Base-by-base conservation (phyloP, 139 green algal species). In the Micractinium conductrix region DNA sequence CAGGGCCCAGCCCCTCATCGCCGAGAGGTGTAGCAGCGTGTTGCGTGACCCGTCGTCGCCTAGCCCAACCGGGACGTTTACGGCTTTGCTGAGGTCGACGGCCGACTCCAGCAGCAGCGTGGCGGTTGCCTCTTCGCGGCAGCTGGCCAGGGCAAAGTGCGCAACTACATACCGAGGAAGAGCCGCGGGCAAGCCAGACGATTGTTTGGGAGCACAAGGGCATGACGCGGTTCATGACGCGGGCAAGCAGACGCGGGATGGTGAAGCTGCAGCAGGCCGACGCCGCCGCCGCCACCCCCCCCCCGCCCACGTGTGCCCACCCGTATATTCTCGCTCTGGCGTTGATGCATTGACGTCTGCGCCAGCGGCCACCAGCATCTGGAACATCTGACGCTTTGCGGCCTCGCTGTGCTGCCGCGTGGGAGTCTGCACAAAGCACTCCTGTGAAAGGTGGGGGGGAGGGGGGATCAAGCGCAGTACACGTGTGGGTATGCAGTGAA, bases 11-110 rank as follows among this genome's bases (percentile, higher is more conserved):
- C 85, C 85, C 0, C 58, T 62, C 16, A 37, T 60, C 17, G 48
- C 55, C 0, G 85, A 78, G 17, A 81, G 35, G 74, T 88, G 85
- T 44, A 88, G 78, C 85, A 86, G 50, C 30, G 68, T 83, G 67
- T 62, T 33, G 22, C 53, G 72, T 50, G 19, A 37, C n/a, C 12
- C 5, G 24, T 9, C 7, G 17, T 85, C 80, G 17, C 76, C 76
- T 26, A 82, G 58, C 38, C 65, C 26, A 33, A 72, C 65, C 35
- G 74, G 74, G 19, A 68, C 38, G 74, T 80, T 80, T 33, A 80
- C 30, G 1, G 74, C 45, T 2, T 74, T 67, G 44, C 50, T 79
- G 7, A 74, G 10, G 33, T 88, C 74, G 6, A 74, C 16, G 17
- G 60, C 63, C 1, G 75, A 79, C 30, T 73, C 63, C 0, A 85